Evolutionary conservation across 1,284 basidiomycete genomes (phyloP).

Genomic region (Papiliotrema fonsecae): DNA sequence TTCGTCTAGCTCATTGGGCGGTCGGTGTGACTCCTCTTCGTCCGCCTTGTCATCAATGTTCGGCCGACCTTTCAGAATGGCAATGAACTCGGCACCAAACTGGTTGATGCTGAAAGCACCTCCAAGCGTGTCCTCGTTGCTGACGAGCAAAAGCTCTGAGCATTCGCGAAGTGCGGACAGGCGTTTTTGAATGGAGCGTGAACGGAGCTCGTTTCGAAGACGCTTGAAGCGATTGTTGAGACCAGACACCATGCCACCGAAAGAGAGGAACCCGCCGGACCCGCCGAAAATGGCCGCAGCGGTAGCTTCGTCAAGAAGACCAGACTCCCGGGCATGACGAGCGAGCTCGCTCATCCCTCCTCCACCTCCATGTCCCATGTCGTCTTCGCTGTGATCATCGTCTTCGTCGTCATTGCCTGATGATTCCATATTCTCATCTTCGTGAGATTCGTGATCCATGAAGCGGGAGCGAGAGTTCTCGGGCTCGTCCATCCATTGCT

Average conservation of each 20-base stretch:
- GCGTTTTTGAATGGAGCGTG: slow-evolving; percentile 71
- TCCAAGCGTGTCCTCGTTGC: slow-evolving; percentile 93
- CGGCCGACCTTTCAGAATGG: slow-evolving; percentile 76
- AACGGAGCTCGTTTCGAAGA: slow-evolving; percentile 82
- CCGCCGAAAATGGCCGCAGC: slow-evolving; percentile 62
- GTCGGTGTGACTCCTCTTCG: slow-evolving; percentile 49
- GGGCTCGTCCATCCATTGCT: slow-evolving; percentile 35
- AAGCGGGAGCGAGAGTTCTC: slow-evolving; percentile 15
- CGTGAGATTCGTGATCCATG: slow-evolving; percentile 48
- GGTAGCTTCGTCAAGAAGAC: slow-evolving; percentile 61
- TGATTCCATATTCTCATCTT: slow-evolving; percentile 70
- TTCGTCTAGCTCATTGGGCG: slow-evolving; percentile 56
- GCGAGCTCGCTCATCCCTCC: slow-evolving; percentile 22
- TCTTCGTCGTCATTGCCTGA: slow-evolving; percentile 45
- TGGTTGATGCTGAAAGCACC: slow-evolving; percentile 83
- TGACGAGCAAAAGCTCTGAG: slow-evolving; percentile 89
- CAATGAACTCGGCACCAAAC: slow-evolving; percentile 88
- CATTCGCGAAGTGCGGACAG: slow-evolving; percentile 89
- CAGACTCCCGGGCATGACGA: slow-evolving; percentile 52
- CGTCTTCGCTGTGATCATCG: slow-evolving; percentile 55
- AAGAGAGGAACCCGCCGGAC: slow-evolving; percentile 47
- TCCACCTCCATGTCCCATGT: slow-evolving; percentile 8
- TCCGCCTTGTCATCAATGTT: slow-evolving; percentile 31
- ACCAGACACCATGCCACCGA: slow-evolving; percentile 86
- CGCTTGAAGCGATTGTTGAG: slow-evolving; percentile 78